Evolutionary conservation across 75 land plant species (phyloP), one percentile per base, ranked within the genome.

Genomic region (Gnetum montanum): DNA sequence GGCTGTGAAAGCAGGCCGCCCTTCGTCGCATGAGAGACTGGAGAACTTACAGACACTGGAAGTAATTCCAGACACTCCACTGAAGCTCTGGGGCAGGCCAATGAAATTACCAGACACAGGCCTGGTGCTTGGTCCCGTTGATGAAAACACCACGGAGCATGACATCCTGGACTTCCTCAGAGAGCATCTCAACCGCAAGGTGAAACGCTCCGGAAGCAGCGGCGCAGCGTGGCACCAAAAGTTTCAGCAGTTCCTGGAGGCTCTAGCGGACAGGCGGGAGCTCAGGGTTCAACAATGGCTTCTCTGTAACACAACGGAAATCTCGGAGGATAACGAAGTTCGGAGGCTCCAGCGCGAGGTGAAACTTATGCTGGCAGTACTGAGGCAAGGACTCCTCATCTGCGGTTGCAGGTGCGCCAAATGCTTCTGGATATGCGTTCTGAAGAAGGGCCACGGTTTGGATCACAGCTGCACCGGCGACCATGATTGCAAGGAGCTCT

Each of bases 391-490:
- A 35, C 31, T 70, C 27, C 23, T 29, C 24, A 57, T 70, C 13
- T 70, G 73, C 27, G 40, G 54, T 37, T 70, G 68, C 34, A 70
- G 58, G 49, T 70, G 73, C 31, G 18, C 29, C n/a, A 8, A 36
- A 31, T 70, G 73, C 31, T 70, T 70, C 33, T 67, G 64, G 6
- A 30, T 31, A 35, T 70, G 73, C 25, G 52, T 64, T 11, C 19
- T 64, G 10, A 56, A 53, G 35, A 48, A 59, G 36, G 49, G 49
- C 31, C 68, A 70, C 56, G 43, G 44, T 13, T 51, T 52, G n/a
- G 43, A 47, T 25, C 73, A 70, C 30, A 58, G 57, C 34, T 70
- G 73, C 61, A 46, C 45, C 18, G 68, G 68, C 5, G 31, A 11
- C 48, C 73, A 25, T 44, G 50, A 6, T 16, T 59, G 53, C 49